These are phyloP conservation scores for Fusarium staphyleae DNA, from an alignment of 2,329 filamentous ascomycete species.

Conservation along the genomic window DNA sequence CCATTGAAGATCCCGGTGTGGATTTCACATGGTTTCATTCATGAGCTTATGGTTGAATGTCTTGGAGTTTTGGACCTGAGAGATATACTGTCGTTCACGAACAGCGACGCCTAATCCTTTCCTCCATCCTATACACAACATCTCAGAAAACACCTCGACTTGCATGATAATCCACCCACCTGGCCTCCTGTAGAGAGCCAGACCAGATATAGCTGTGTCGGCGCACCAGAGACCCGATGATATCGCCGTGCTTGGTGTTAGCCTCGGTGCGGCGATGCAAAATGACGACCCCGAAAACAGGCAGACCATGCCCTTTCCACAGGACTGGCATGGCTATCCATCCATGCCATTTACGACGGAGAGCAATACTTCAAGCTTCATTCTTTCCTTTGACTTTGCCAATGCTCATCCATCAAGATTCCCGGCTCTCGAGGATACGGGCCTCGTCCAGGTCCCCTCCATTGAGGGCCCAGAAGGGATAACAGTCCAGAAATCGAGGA, in stretches of 20 bases:
- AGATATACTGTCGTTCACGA: background rate
- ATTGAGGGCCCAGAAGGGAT: slow-evolving; percentile 20
- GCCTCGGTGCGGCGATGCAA: slow-evolving; percentile 38
- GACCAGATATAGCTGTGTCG: slow-evolving; percentile 19
- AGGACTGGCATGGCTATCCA: slow-evolving; percentile 25
- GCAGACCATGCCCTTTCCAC: slow-evolving; percentile 23
- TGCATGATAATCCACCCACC: slow-evolving; percentile 8
- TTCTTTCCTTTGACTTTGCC: slow-evolving; percentile 6
- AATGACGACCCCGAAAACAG: slow-evolving; percentile 31
- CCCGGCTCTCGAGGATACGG: slow-evolving; percentile 18
- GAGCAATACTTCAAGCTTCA: slow-evolving; percentile 1
- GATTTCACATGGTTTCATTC: slow-evolving; percentile 26
- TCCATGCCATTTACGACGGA: slow-evolving; percentile 14
- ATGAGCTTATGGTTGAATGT: slow-evolving; percentile 7
- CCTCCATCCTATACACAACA: too few species aligned
- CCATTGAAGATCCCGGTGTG: slow-evolving; percentile 25
- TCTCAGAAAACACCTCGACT: background rate
- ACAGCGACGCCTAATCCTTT: too few species aligned
- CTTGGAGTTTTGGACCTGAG: slow-evolving; percentile 10
- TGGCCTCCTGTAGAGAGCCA: slow-evolving; percentile 21
- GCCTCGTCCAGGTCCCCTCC: slow-evolving; percentile 7
- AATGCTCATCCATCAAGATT: slow-evolving; percentile 10
- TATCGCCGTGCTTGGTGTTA: slow-evolving; percentile 32
- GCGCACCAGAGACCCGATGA: slow-evolving; percentile 22
- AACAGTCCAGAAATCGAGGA: slow-evolving; percentile 15